Percentiles rank a stretch among this genome's conserved stretches.
These are phyloP conservation scores for Straminergon stramineum DNA, from an alignment of 225 moss, liverwort and hornwort genomes.

Conservation along the genomic window DNA sequence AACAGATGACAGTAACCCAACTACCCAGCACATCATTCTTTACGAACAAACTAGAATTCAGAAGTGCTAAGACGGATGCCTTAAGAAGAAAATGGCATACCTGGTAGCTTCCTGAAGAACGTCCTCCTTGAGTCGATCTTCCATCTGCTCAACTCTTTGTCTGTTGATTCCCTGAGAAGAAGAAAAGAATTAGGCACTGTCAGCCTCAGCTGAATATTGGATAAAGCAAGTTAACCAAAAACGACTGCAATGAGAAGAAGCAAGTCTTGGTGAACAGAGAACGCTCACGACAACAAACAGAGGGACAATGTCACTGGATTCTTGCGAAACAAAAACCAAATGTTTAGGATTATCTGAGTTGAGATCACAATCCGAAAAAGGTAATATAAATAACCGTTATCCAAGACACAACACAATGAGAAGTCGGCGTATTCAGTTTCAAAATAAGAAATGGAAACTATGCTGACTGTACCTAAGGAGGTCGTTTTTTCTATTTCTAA, in stretches of 20 bases:
- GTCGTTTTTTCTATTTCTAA: neutral
- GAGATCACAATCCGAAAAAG: neutral
- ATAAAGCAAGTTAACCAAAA: neutral
- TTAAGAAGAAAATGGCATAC: slow-evolving; percentile 11
- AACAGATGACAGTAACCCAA: neutral
- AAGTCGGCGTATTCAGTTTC: neutral
- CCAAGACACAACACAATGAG: neutral
- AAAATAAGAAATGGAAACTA: neutral
- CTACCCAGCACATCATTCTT: neutral
- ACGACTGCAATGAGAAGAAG: neutral
- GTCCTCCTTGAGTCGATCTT: slow-evolving; percentile 92
- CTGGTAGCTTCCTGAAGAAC: slow-evolving; percentile 76
- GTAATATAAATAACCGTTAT: neutral
- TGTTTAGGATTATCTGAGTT: neutral
- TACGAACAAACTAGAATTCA: neutral
- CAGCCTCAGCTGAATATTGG: neutral
- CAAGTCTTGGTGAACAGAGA: neutral
- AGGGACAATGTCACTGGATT: neutral
- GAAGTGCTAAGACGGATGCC: neutral
- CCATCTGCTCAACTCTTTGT: slow-evolving; percentile 98
- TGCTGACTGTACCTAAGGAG: neutral
- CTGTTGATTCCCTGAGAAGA: slow-evolving; percentile 84
- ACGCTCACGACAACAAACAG: neutral
- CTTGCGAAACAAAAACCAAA: neutral
- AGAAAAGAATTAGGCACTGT: neutral